These are phyloP conservation scores for Hypoxylon sp. DNA, from an alignment of 2,329 filamentous ascomycete species.

Conservation along the genomic window DNA sequence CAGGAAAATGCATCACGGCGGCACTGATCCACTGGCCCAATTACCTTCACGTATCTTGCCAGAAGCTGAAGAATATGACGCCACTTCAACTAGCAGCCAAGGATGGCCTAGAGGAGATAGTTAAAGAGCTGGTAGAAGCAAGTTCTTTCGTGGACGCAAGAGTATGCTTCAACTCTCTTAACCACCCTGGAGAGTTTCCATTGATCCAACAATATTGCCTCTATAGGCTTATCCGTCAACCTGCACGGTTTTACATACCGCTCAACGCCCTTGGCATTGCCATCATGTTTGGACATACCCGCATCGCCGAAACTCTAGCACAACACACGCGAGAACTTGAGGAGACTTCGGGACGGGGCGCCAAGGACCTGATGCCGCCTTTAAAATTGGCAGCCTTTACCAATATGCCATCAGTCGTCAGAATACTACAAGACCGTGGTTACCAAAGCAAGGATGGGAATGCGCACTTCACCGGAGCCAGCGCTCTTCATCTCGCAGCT, in stretches of 20 bases:
- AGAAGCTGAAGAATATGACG: background rate
- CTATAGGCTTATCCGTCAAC: background rate
- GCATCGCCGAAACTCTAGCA: background rate
- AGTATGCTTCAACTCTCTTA: background rate
- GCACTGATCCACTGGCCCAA: conserved; percentile 5
- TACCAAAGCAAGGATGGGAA: background rate
- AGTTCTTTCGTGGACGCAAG: background rate
- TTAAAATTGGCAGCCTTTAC: background rate
- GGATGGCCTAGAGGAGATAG: background rate
- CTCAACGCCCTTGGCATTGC: background rate
- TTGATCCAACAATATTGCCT: background rate
- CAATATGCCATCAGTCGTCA: conserved; percentile 7
- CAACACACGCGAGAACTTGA: background rate
- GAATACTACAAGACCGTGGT: conserved; percentile 3
- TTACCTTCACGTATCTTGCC: background rate
- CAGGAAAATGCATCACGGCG: conserved; percentile 5
- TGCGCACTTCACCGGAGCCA: background rate
- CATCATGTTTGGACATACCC: background rate
- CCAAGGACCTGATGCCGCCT: too few relatives aligned
- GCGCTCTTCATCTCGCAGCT: conserved; percentile 7
- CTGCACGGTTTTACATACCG: background rate
- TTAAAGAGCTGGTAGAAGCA: background rate
- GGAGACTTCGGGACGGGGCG: background rate
- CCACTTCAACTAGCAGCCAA: background rate
- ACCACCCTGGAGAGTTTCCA: background rate